Evolutionary conservation across 768 basidiomycete genomes (phyloP).

Genomic region (Ramaria sp.): DNA sequence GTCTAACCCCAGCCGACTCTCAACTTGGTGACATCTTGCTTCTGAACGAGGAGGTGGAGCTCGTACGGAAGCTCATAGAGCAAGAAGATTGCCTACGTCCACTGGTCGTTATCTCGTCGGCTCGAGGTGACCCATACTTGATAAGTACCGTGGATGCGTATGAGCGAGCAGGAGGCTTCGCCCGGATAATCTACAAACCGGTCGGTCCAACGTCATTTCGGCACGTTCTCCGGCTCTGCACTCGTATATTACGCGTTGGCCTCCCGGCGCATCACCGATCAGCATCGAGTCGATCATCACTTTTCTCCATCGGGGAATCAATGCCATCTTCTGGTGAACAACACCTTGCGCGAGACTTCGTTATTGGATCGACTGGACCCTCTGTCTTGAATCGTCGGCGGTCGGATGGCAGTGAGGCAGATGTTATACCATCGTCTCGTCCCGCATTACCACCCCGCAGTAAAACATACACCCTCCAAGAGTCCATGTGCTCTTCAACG

Average conservation of each 20-base stretch:
- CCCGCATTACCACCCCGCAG: slow-evolving; percentile 40
- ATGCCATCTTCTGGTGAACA: background rate
- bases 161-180: slow-evolving; percentile 77
- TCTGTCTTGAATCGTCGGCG: slow-evolving; percentile 26
- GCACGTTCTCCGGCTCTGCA: slow-evolving; percentile 49
- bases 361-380: background rate
- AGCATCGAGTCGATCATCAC: slow-evolving; percentile 12
- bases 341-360: slow-evolving; percentile 1
- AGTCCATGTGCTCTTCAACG: background rate
- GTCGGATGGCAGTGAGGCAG: slow-evolving; percentile 31
- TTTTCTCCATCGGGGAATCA: background rate
- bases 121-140: slow-evolving; percentile 52
- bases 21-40: slow-evolving; percentile 64
- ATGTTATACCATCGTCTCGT: slow-evolving; percentile 16
- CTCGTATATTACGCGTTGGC: slow-evolving; percentile 45
- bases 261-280: slow-evolving; percentile 2
- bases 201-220: slow-evolving; percentile 72
- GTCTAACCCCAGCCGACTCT: slow-evolving; percentile 25
- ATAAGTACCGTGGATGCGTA: slow-evolving; percentile 59
- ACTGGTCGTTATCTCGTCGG: slow-evolving; percentile 66
- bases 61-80: slow-evolving; percentile 46
- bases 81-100: slow-evolving; percentile 48
- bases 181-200: slow-evolving; percentile 84
- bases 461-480: slow-evolving; percentile 27
- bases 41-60: slow-evolving; percentile 64